phyloP scores from a whole-genome alignment of 352 stramenopile species.

The Phytophthora nicotianae region DNA sequence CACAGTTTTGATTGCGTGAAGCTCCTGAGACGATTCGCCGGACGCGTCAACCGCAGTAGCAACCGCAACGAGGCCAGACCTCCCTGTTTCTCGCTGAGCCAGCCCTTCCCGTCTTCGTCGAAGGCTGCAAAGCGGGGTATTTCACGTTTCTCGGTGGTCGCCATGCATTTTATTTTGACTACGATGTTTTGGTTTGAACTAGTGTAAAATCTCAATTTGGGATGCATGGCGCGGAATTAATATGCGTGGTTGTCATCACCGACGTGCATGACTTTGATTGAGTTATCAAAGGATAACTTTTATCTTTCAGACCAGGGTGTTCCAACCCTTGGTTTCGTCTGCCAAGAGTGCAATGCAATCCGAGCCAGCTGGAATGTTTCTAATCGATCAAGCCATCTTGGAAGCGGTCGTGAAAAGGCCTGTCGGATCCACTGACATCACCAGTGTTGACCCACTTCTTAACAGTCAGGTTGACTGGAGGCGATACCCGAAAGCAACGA shows the following conservation, averaged over 20 bases:
- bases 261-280: not conserved
- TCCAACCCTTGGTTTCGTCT: conserved; percentile 2
- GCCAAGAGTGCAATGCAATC: not conserved
- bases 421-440: too few relatives aligned
- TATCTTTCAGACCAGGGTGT: not conserved
- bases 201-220: not conserved
- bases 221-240: conserved; percentile 1
- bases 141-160: conserved; percentile 15
- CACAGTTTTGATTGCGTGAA: conserved; percentile 13
- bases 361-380: conserved; percentile 11
- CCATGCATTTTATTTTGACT: too few relatives aligned
- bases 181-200: too few relatives aligned
- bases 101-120: not conserved
- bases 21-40: conserved; percentile 17
- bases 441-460: conserved; percentile 3
- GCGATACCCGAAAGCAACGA: not conserved
- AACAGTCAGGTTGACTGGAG: not conserved
- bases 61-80: conserved; percentile 3
- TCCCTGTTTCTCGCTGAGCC: conserved; percentile 3
- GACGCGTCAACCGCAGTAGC: conserved; percentile 1
- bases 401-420: conserved; percentile 10
- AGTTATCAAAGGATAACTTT: conserved; percentile 7
- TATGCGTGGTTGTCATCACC: not conserved
- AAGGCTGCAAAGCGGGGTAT: not conserved
- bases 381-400: conserved; percentile 25